Base-by-base conservation (phyloP, 805 yeast species). In the Yarrowia keelungensis region DNA sequence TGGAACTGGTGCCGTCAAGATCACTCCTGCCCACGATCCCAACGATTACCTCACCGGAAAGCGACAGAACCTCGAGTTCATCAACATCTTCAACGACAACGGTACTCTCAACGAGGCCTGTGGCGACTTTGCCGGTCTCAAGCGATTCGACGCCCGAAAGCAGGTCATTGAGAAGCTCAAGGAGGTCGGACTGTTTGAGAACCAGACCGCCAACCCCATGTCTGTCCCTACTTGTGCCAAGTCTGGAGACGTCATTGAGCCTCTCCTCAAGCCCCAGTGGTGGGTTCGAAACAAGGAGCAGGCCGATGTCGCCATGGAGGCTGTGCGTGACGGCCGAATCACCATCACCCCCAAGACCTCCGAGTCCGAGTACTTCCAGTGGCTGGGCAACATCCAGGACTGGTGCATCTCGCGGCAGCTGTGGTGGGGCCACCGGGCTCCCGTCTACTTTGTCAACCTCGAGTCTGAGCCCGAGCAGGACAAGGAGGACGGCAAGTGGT, bases 1-100 rank as follows among this genome's bases (percentile, higher is more conserved):
- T 74, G 99, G 99, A 85, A 95, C 99, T 71, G 99, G 99, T 89
- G 99, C 99, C 61, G 99, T 95, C 71, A 95, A 95, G 82, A 95
- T 95, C 78, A 95, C 99, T 14, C 99, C 99, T 70, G 98, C 97
- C 53, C 99, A 95, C 80, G 99, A 95, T 81, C 90, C 88, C 75
- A 95, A 95, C 85, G 99, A 95, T 91, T 92, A 91, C 85, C 85
- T 83, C 77, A 92, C 97, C 68, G 99, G 99, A 83, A 93, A 91
- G 82, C 92, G 99, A 82, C 91, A 92, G 79, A 83, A 86, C 76
- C 84, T 95, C 75, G 97, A 92, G 78, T 86, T 92, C 76, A 85
- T 95, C 81, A 93, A 92, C 81, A 92, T 95, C 72, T 82, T 90
- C 74, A 94, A 97, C 69, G 98, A 95, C 76, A 91, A 92, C 75